Evolutionary conservation across 352 stramenopile genomes (phyloP).

Genomic region (Lagenidium giganteum): DNA sequence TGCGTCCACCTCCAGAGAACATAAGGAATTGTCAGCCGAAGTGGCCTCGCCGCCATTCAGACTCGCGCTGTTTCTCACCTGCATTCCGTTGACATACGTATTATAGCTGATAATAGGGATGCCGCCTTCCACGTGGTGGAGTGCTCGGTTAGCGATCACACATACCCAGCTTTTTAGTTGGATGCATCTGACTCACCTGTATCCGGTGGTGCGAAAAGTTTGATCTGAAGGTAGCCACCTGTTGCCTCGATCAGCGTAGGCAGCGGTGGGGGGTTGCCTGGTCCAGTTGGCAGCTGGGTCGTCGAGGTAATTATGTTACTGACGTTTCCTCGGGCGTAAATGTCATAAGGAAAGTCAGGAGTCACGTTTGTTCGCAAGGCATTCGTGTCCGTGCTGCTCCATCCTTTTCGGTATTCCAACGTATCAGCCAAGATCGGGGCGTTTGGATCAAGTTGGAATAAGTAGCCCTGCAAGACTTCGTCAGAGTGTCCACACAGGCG

Average conservation of each 20-base stretch:
- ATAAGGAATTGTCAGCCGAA: too few species aligned
- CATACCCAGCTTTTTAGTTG: neutral
- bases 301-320: conserved; percentile 27
- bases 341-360: conserved; percentile 2
- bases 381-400: too few species aligned
- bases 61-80: too few species aligned
- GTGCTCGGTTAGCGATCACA: conserved; percentile 2
- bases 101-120: conserved; percentile 18
- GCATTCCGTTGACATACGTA: conserved; percentile 12
- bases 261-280: conserved; percentile 18
- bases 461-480: conserved; percentile 27
- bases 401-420: too few species aligned
- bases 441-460: conserved; percentile 42
- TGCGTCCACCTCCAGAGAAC: too few species aligned
- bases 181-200: too few species aligned
- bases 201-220: conserved; percentile 43
- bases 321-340: conserved; percentile 21
- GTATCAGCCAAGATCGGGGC: too few species aligned
- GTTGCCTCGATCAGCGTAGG: conserved; percentile 23
- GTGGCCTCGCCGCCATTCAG: too few species aligned
- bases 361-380: conserved; percentile 10
- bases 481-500: neutral
- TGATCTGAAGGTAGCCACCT: conserved; percentile 35
- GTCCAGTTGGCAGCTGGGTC: conserved; percentile 23
- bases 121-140: too few species aligned